Percentiles rank a stretch among this genome's conserved stretches.
phyloP scores from a whole-genome alignment of 768 basidiomycete species.

The Lepiota venenata region DNA sequence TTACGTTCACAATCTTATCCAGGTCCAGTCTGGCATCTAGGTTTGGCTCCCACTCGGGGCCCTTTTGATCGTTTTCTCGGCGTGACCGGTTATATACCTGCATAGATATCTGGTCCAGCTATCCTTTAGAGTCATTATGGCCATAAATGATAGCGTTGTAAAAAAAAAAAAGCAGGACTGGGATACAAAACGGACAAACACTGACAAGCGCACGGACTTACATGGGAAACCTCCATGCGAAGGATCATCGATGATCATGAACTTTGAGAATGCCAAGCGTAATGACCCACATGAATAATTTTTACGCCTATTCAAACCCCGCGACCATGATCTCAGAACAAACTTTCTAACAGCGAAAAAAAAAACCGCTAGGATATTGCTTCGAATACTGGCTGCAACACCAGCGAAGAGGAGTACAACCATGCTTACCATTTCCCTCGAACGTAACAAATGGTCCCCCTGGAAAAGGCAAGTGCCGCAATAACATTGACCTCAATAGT shows the following conservation, averaged over 20 bases:
- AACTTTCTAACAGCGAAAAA: constrained; percentile 65
- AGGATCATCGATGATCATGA: background rate
- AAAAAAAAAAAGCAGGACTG: background rate
- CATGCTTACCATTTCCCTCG: constrained; percentile 51
- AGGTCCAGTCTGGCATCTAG: constrained; percentile 50
- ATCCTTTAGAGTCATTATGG: constrained; percentile 21
- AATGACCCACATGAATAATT: constrained; percentile 68
- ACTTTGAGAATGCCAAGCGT: constrained; percentile 29
- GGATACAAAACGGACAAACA: too few relatives aligned
- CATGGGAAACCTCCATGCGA: constrained; percentile 3
- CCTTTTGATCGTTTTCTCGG: constrained; percentile 18
- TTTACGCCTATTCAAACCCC: constrained; percentile 68
- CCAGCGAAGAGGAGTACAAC: constrained; percentile 71
- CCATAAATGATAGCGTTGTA: constrained; percentile 69
- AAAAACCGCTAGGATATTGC: constrained; percentile 55
- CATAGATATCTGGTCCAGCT: background rate
- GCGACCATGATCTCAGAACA: constrained; percentile 57
- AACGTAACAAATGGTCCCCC: constrained; percentile 56
- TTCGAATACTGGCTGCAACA: constrained; percentile 63
- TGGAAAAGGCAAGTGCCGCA: constrained; percentile 61
- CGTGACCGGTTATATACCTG: constrained; percentile 35
- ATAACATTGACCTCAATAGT: constrained; percentile 51
- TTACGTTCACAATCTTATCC: constrained; percentile 66
- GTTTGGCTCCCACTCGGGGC: constrained; percentile 41
- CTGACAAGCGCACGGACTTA: background rate